These are phyloP conservation scores for Coemansia sp. DNA, from an alignment of 192 early-diverging fungal species.

Conservation along the genomic window DNA sequence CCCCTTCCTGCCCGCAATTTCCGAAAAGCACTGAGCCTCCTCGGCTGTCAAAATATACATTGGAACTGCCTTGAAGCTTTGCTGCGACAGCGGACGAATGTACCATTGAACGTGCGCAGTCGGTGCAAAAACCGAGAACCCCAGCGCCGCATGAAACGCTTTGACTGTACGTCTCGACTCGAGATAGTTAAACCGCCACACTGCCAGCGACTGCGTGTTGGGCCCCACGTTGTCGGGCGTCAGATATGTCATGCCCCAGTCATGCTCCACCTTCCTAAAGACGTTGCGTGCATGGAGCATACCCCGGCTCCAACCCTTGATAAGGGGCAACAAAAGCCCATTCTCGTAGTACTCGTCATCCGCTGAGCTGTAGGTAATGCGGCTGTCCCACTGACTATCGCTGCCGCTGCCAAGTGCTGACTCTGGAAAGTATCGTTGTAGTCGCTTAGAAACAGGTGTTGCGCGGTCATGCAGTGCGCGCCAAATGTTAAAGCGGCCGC, in stretches of 20 bases:
- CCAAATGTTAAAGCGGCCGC: slow-evolving; percentile 49
- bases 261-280: slow-evolving; percentile 48
- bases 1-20: slow-evolving; percentile 2
- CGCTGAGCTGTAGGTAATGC: slow-evolving; percentile 46
- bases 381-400: slow-evolving; percentile 31
- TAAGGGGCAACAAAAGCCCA: slow-evolving; percentile 34
- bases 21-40: slow-evolving; percentile 23
- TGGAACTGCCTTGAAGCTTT: slow-evolving; percentile 11
- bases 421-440: slow-evolving; percentile 19
- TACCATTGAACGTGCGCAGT: slow-evolving; percentile 35
- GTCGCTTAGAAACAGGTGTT: slow-evolving; percentile 15
- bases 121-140: slow-evolving; percentile 24
- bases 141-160: slow-evolving; percentile 20
- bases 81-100: slow-evolving; percentile 37
- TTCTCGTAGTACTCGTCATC: slow-evolving; percentile 54
- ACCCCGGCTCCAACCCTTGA: slow-evolving; percentile 40
- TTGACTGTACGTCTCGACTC: slow-evolving; percentile 19
- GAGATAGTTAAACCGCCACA: slow-evolving; percentile 48
- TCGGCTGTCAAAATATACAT: slow-evolving; percentile 12
- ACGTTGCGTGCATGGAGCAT: slow-evolving; percentile 7
- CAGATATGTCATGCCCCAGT: slow-evolving; percentile 46
- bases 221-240: slow-evolving; percentile 7
- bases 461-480: slow-evolving; percentile 24
- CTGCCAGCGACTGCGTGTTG: slow-evolving; percentile 5
- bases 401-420: neutral